These are phyloP conservation scores for Leccinum ponderosum DNA, from an alignment of 1,284 basidiomycete species.

Conservation along the genomic window DNA sequence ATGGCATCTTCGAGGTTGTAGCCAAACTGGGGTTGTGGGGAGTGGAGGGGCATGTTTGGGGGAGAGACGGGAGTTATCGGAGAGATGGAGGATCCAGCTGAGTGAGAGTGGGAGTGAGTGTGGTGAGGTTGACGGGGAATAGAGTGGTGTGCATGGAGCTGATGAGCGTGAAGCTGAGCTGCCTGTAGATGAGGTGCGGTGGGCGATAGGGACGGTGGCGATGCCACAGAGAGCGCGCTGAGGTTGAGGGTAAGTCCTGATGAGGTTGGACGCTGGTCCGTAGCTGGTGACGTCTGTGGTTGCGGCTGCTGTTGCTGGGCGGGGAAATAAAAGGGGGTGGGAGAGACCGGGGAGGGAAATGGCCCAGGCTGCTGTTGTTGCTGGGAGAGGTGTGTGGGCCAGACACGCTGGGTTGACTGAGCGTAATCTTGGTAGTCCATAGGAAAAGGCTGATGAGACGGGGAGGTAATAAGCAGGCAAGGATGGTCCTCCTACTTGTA, in stretches of 20 bases:
- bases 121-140: conserved; percentile 22
- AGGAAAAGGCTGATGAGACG: not conserved
- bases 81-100: conserved; percentile 19
- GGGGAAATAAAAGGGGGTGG: conserved; percentile 21
- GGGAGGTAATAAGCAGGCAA: not conserved
- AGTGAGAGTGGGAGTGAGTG: conserved; percentile 19
- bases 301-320: conserved; percentile 26
- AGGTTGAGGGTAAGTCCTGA: conserved; percentile 61
- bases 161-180: conserved; percentile 18
- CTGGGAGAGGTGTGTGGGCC: conserved; percentile 18
- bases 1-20: conserved; percentile 26
- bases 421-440: conserved; percentile 24
- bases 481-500: conserved; percentile 15
- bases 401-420: conserved; percentile 11
- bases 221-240: conserved; percentile 60
- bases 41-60: conserved; percentile 22
- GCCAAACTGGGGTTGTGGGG: conserved; percentile 21
- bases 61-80: conserved; percentile 35
- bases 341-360: conserved; percentile 27
- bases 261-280: conserved; percentile 17
- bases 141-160: conserved; percentile 22
- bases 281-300: conserved; percentile 7
- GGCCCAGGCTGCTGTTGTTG: conserved; percentile 11
- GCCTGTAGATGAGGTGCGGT: conserved; percentile 42
- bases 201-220: conserved; percentile 62